These are phyloP conservation scores for Rhexocercosporidium sp. DNA, from an alignment of 2,329 filamentous ascomycete species.

Conservation along the genomic window DNA sequence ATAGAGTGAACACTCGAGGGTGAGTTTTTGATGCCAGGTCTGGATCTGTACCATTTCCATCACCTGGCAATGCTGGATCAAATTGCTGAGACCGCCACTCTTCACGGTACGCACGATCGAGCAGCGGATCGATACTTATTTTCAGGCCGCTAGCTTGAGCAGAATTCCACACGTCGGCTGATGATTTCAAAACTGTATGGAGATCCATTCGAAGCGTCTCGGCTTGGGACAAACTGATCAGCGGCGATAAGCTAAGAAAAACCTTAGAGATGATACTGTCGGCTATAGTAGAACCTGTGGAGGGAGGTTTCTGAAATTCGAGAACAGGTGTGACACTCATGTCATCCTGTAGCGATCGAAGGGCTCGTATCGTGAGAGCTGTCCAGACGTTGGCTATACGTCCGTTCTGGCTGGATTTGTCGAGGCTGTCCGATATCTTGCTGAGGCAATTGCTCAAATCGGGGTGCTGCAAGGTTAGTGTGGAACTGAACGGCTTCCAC, in stretches of 20 bases:
- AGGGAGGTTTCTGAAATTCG: not conserved
- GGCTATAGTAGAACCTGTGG: conserved; percentile 6
- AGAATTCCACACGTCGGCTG: conserved; percentile 24
- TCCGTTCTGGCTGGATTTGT: conserved; percentile 12
- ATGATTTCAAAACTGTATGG: conserved; percentile 17
- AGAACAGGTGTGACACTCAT: not conserved
- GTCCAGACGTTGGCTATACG: conserved; percentile 26
- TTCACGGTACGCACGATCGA: conserved; percentile 20
- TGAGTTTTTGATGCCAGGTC: conserved; percentile 22
- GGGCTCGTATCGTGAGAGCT: conserved; percentile 28
- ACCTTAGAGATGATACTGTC: conserved; percentile 16
- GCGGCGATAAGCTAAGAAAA: conserved; percentile 12
- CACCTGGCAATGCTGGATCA: conserved; percentile 17
- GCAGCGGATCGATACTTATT: conserved; percentile 15
- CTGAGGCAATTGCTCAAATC: conserved; percentile 14
- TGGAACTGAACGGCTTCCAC: conserved; percentile 26
- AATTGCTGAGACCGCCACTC: conserved; percentile 26
- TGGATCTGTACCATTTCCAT: conserved; percentile 6
- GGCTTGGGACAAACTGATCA: conserved; percentile 17
- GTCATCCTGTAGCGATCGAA: conserved; percentile 7
- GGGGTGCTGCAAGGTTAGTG: conserved; percentile 13
- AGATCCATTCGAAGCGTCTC: conserved; percentile 17
- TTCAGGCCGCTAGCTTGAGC: conserved; percentile 20
- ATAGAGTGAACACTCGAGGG: conserved; percentile 26
- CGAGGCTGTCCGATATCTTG: conserved; percentile 17